Evolutionary conservation across 768 basidiomycete genomes (phyloP).

Genomic region (Sistotremastrum niveocremeum): DNA sequence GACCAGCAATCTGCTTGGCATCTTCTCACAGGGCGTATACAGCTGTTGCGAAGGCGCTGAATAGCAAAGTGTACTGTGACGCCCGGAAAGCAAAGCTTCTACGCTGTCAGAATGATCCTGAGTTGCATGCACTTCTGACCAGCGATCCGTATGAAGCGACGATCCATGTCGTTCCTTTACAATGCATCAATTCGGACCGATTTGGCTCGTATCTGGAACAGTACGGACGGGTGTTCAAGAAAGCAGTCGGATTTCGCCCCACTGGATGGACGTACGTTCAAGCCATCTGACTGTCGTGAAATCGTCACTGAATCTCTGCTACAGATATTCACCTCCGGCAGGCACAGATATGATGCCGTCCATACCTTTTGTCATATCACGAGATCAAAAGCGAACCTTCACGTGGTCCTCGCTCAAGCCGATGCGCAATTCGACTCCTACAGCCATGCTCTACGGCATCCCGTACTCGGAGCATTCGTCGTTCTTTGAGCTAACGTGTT

Average conservation of each 20-base stretch:
- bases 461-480: slow-evolving; percentile 95
- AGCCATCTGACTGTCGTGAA: neutral
- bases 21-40: neutral
- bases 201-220: slow-evolving; percentile 65
- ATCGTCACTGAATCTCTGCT: neutral
- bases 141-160: slow-evolving; percentile 58
- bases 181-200: slow-evolving; percentile 58
- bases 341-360: slow-evolving; percentile 51
- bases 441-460: slow-evolving; percentile 65
- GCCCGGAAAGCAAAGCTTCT: slow-evolving; percentile 70
- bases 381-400: slow-evolving; percentile 53
- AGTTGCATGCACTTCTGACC: slow-evolving; percentile 67
- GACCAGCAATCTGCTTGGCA: neutral
- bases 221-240: slow-evolving; percentile 57
- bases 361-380: slow-evolving; percentile 54
- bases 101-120: slow-evolving; percentile 72
- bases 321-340: slow-evolving; percentile 51
- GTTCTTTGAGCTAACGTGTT: slow-evolving; percentile 91
- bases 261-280: slow-evolving; percentile 91
- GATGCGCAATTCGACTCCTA: slow-evolving; percentile 54
- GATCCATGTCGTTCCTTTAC: slow-evolving; percentile 79
- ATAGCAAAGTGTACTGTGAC: slow-evolving; percentile 83
- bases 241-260: slow-evolving; percentile 73
- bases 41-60: slow-evolving; percentile 78
- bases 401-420: slow-evolving; percentile 54